These are phyloP conservation scores for Podospora appendiculata DNA, from an alignment of 495 filamentous ascomycete genomes.

Conservation along the genomic window DNA sequence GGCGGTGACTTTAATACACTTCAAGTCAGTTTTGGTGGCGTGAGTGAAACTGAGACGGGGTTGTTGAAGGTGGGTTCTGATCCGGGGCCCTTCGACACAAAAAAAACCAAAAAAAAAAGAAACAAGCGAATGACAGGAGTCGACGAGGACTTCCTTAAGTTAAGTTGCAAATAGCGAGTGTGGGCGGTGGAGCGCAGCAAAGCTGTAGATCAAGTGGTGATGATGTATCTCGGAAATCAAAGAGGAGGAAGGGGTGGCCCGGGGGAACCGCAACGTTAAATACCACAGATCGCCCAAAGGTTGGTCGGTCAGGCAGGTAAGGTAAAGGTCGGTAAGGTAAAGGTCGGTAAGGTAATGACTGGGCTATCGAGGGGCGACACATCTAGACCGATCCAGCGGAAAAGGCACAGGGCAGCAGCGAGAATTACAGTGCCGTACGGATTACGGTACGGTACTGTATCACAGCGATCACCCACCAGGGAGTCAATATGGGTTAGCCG, in stretches of 20 bases:
- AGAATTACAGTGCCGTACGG: too few species aligned
- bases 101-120: conserved; percentile 37
- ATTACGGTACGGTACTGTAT: too few species aligned
- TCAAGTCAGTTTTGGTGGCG: neutral
- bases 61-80: neutral
- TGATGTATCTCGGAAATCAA: conserved; percentile 25
- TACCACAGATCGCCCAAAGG: conserved; percentile 11
- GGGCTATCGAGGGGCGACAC: too few species aligned
- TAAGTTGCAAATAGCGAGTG: conserved; percentile 40
- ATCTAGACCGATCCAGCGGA: too few species aligned
- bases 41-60: neutral
- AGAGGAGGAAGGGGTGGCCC: conserved; percentile 17
- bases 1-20: neutral
- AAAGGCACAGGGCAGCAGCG: too few species aligned
- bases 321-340: too few species aligned
- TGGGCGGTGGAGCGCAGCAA: conserved; percentile 35
- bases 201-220: conserved; percentile 25
- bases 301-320: too few species aligned
- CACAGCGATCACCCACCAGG: too few species aligned
- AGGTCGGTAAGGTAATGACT: too few species aligned
- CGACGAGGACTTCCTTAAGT: conserved; percentile 53
- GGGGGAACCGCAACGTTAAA: conserved; percentile 30
- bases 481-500: too few species aligned
- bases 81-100: conserved; percentile 6
- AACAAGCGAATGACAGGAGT: conserved; percentile 57